These are phyloP conservation scores for Mycena indigotica DNA, from an alignment of 768 basidiomycete genomes.

Conservation along the genomic window DNA sequence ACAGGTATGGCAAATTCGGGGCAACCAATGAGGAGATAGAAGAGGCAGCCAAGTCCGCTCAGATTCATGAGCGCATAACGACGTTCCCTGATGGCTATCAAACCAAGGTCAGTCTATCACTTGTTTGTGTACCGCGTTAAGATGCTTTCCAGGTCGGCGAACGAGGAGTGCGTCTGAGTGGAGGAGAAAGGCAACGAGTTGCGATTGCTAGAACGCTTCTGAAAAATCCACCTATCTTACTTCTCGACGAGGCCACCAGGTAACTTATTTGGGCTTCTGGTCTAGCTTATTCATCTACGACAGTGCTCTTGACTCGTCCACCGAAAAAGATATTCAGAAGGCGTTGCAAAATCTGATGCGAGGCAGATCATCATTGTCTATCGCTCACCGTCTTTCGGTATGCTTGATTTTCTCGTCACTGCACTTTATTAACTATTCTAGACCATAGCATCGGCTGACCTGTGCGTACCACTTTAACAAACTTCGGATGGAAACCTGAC, in stretches of 20 bases:
- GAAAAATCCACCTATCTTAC: conserved; percentile 80
- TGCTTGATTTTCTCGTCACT: too few species aligned
- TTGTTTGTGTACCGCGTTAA: too few species aligned
- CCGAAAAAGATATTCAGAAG: conserved; percentile 88
- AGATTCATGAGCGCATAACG: conserved; percentile 85
- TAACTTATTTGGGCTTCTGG: conserved; percentile 24
- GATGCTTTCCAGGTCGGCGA: conserved; percentile 61
- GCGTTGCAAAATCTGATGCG: conserved; percentile 79
- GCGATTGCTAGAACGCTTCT: conserved; percentile 84
- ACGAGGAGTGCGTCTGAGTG: conserved; percentile 79
- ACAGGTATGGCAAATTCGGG: conserved; percentile 79
- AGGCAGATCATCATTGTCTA: conserved; percentile 74
- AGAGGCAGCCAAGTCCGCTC: conserved; percentile 75
- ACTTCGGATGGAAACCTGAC: too few species aligned
- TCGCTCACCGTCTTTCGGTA: conserved; percentile 79
- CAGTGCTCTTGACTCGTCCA: conserved; percentile 86
- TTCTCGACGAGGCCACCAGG: conserved; percentile 81
- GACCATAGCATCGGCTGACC: conserved; percentile 61
- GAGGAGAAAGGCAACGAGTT: conserved; percentile 89
- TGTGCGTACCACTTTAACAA: conserved; percentile 55
- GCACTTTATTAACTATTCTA: too few species aligned
- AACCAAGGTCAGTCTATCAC: conserved; percentile 56
- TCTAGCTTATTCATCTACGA: background rate
- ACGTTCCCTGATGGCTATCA: conserved; percentile 85
- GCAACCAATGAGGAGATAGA: conserved; percentile 74